phyloP scores from a whole-genome alignment of 2,329 filamentous ascomycete species.

The Trichocomaceae sp. region DNA sequence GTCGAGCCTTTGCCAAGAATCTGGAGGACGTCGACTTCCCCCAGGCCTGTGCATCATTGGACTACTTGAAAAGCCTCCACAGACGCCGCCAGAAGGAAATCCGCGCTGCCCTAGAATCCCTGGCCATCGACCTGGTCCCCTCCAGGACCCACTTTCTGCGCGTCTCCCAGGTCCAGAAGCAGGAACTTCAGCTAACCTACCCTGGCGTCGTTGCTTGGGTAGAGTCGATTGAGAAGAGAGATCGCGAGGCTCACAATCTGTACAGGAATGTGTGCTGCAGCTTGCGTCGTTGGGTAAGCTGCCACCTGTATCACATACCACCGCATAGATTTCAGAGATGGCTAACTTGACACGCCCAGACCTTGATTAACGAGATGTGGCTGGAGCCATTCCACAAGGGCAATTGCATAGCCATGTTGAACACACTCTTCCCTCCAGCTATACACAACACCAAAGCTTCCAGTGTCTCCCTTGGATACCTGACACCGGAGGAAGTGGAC shows the following conservation, averaged over 20 bases:
- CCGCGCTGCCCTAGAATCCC: constrained; percentile 46
- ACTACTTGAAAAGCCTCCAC: constrained; percentile 61
- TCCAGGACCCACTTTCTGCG: constrained; percentile 24
- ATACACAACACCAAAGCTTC: constrained; percentile 42
- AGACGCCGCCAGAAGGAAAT: constrained; percentile 54
- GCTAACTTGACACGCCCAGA: constrained; percentile 24
- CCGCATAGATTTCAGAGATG: constrained; percentile 1
- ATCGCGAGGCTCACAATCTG: constrained; percentile 46
- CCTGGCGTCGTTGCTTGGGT: constrained; percentile 54
- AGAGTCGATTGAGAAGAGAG: constrained; percentile 45
- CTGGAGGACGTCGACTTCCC: constrained; percentile 57
- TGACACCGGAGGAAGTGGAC: constrained; percentile 48
- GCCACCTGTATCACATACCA: too few species aligned
- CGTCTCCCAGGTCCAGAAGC: constrained; percentile 43
- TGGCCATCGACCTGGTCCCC: constrained; percentile 37
- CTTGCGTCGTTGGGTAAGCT: constrained; percentile 56
- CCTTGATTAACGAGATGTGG: constrained; percentile 59
- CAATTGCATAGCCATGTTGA: constrained; percentile 62
- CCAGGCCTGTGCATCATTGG: constrained; percentile 58
- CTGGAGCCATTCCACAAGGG: constrained; percentile 57
- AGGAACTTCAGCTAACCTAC: constrained; percentile 45
- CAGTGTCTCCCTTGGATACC: constrained; percentile 32
- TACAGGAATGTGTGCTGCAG: constrained; percentile 59
- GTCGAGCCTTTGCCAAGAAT: constrained; percentile 51
- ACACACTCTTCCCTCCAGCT: constrained; percentile 58